Conservation (phyloP, 306 rosid genomes). For the Morella rubra region DNA sequence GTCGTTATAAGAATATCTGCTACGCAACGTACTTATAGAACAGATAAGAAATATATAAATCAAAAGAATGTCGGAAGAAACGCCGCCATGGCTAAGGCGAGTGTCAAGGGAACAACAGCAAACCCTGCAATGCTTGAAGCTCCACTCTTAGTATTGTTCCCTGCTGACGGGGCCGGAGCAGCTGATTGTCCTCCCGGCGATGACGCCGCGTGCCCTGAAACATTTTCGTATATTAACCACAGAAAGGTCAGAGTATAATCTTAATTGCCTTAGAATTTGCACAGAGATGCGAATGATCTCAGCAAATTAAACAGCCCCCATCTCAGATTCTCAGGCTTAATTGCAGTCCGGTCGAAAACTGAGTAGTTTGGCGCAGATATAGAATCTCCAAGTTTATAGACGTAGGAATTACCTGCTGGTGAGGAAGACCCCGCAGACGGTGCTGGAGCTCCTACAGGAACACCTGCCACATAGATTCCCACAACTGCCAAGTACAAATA, state of each 20-base stretch:
- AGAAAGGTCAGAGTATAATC: neutral
- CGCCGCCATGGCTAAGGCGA: conserved; percentile 31
- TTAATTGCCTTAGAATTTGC: no score
- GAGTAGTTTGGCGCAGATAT: neutral
- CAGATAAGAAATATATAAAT: neutral
- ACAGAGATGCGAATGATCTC: no score
- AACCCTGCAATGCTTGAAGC: conserved; percentile 18
- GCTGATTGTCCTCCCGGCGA: conserved; percentile 14
- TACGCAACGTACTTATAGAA: no score
- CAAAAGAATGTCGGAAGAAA: conserved; percentile 27
- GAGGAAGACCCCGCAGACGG: conserved; percentile 1
- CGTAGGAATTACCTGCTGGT: conserved; percentile 12
- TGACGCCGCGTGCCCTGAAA: neutral
- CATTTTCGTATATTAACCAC: neutral
- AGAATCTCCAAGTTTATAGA: neutral
- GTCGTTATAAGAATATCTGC: no score
- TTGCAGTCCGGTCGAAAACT: neutral
- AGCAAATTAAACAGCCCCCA: no score
- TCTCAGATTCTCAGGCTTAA: no score
- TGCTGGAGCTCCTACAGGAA: neutral
- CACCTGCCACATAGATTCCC: conserved; percentile 25
- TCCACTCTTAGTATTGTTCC: neutral
- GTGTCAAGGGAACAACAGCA: conserved; percentile 6
- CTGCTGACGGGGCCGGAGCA: neutral
- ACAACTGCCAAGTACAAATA: conserved; percentile 8